A percentile compares a stretch with the other conserved stretches of the same genome.
phyloP scores from a whole-genome alignment of 2,329 filamentous ascomycete species.

The Knoxdaviesia capensis region DNA sequence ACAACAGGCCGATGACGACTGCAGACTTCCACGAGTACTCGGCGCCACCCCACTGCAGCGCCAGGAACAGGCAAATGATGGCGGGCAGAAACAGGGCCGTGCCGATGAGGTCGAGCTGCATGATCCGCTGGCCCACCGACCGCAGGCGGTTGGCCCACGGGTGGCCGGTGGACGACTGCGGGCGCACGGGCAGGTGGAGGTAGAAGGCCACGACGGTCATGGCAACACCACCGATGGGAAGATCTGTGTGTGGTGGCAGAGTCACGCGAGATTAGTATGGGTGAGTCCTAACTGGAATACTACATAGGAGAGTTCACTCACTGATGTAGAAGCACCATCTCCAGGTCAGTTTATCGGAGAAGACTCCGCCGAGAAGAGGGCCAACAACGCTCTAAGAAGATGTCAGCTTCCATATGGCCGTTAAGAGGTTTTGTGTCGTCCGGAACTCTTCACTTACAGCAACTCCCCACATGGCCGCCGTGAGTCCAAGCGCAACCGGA shows the following conservation, averaged over 20 bases:
- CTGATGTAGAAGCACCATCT: conserved; percentile 28
- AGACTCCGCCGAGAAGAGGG: conserved; percentile 27
- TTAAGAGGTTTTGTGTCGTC: not conserved
- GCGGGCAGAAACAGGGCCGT: conserved; percentile 28
- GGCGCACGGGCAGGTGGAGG: conserved; percentile 14
- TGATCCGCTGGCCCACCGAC: conserved; percentile 16
- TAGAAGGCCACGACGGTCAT: conserved; percentile 25
- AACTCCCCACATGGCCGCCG: conserved; percentile 35
- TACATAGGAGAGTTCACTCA: not conserved
- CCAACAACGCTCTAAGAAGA: conserved; percentile 18
- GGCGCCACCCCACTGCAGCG: conserved; percentile 35
- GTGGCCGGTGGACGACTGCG: conserved; percentile 6
- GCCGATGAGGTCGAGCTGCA: conserved; percentile 27
- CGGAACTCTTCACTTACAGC: conserved; percentile 12
- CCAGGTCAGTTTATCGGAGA: conserved; percentile 28
- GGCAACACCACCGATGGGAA: conserved; percentile 26
- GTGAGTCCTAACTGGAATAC: not conserved
- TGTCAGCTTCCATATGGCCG: too few species aligned
- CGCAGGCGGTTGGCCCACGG: conserved; percentile 10
- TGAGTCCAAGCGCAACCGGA: conserved; percentile 30
- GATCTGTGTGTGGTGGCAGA: conserved; percentile 16
- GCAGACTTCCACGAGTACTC: conserved; percentile 27
- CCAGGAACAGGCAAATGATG: conserved; percentile 31
- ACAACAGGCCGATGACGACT: conserved; percentile 28
- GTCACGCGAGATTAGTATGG: not conserved